phyloP scores from a whole-genome alignment of 805 yeast genomes.

The Metschnikowia dekortorum region DNA sequence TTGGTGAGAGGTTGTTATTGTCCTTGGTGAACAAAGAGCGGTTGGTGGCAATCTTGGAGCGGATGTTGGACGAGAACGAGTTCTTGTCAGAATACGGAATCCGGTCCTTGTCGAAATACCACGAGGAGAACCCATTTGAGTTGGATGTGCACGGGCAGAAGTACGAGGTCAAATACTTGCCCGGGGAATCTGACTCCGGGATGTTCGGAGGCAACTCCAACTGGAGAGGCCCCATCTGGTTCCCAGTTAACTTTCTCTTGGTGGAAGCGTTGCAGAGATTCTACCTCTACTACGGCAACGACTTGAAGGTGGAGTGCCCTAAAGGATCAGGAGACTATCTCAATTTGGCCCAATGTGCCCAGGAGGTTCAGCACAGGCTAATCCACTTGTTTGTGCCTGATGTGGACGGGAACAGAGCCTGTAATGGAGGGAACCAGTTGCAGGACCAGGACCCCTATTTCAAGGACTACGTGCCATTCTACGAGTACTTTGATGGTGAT shows the following conservation, averaged over 20 bases:
- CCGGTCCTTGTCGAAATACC: conserved; percentile 82
- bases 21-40: conserved; percentile 81
- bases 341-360: conserved; percentile 86
- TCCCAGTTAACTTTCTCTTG: conserved; percentile 81
- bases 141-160: conserved; percentile 77
- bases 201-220: conserved; percentile 95
- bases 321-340: conserved; percentile 71
- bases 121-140: conserved; percentile 75
- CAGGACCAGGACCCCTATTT: conserved; percentile 62
- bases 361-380: conserved; percentile 81
- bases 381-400: conserved; percentile 72
- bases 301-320: conserved; percentile 82
- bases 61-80: conserved; percentile 83
- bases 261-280: conserved; percentile 86
- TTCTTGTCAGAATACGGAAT: conserved; percentile 82
- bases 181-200: conserved; percentile 89
- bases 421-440: conserved; percentile 61
- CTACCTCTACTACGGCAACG: conserved; percentile 83
- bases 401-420: conserved; percentile 64
- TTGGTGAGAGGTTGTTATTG: conserved; percentile 73
- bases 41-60: conserved; percentile 64
- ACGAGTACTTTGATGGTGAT: conserved; percentile 90
- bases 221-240: conserved; percentile 98
- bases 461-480: conserved; percentile 71
- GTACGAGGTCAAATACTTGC: conserved; percentile 68